These are phyloP conservation scores for Sugiyamaella pinicola DNA, from an alignment of 1,139 yeast genomes.

Conservation along the genomic window DNA sequence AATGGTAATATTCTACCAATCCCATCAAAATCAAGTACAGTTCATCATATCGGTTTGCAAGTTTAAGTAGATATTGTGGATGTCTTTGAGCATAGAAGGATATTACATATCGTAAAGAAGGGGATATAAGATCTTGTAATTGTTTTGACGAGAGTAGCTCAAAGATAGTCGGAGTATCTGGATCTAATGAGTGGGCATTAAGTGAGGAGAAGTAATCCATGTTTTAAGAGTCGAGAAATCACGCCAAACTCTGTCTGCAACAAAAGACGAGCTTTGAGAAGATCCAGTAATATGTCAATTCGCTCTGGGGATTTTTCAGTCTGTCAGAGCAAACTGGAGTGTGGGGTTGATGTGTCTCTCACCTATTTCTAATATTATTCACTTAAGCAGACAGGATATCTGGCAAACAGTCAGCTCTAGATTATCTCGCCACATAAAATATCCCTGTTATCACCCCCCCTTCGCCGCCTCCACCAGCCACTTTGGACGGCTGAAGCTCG, in stretches of 20 bases:
- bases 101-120: slow-evolving; percentile 76
- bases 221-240: no score
- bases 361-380: no score
- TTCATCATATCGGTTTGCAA: slow-evolving; percentile 78
- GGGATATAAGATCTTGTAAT: slow-evolving; percentile 74
- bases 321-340: not conserved
- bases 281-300: no score
- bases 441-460: not conserved
- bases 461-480: not conserved
- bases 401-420: no score
- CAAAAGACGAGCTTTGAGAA: no score
- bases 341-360: not conserved
- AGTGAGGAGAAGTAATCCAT: slow-evolving; percentile 86
- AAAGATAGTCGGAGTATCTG: slow-evolving; percentile 77
- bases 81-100: slow-evolving; percentile 80
- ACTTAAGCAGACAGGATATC: no score
- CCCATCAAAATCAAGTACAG: slow-evolving; percentile 64
- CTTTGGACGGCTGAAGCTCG: slow-evolving; percentile 1
- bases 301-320: not conserved
- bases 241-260: no score
- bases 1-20: slow-evolving; percentile 70
- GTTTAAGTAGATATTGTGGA: slow-evolving; percentile 65
- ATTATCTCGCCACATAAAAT: no score
- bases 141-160: slow-evolving; percentile 83
- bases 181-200: slow-evolving; percentile 73